Evolutionary conservation across 2,329 filamentous ascomycete genomes (phyloP).

Genomic region (Botrytis paeoniae): DNA sequence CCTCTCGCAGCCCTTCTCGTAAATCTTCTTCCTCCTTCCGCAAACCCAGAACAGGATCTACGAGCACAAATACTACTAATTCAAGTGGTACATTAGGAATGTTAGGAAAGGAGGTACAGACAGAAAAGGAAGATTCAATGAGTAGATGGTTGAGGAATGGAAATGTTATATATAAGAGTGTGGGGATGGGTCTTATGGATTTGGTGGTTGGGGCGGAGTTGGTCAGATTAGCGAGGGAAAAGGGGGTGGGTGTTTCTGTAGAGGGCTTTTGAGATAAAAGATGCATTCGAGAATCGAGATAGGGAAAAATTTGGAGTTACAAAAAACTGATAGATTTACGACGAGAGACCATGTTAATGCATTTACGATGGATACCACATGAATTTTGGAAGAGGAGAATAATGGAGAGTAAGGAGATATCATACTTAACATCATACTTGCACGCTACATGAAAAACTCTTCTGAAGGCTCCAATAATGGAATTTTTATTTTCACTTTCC

Average conservation of each 20-base stretch:
- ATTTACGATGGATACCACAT: conserved; percentile 9
- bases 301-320: not conserved
- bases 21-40: conserved; percentile 24
- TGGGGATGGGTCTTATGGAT: conserved; percentile 66
- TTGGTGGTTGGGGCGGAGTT: conserved; percentile 59
- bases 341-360: not conserved
- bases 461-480: not conserved
- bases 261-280: conserved; percentile 46
- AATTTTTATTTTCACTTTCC: too few relatives aligned
- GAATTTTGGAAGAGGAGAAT: not conserved
- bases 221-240: conserved; percentile 53
- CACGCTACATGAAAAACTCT: too few relatives aligned
- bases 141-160: conserved; percentile 57
- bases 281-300: not conserved
- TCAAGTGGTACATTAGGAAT: conserved; percentile 20
- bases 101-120: conserved; percentile 28
- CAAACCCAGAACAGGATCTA: conserved; percentile 20
- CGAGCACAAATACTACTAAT: conserved; percentile 22
- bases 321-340: not conserved
- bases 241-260: conserved; percentile 52
- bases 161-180: conserved; percentile 67
- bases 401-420: not conserved
- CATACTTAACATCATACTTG: not conserved
- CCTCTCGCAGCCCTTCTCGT: conserved; percentile 22
- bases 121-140: conserved; percentile 47